Base-by-base conservation (phyloP, 495 filamentous ascomycete species). In the Glarea lozoyensis region DNA sequence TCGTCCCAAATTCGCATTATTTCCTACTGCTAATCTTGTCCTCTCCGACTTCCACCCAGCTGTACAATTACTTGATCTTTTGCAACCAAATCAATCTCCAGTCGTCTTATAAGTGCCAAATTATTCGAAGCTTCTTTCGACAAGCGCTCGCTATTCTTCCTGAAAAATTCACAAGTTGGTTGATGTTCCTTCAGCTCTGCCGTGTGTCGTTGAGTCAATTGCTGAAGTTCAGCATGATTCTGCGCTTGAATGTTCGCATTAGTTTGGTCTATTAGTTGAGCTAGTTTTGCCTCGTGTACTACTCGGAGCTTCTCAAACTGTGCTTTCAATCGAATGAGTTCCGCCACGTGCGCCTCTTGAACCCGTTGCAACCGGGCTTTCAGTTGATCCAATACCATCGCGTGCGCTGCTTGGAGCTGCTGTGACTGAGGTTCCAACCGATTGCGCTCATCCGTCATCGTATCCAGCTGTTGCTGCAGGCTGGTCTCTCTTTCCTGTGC, bases 121-220 rank as follows among this genome's bases (percentile, higher is more conserved):
- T 37, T 21, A 13, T 3, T 24, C 35, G 17, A 37, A 18, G 16
- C 34, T 17, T 29, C 19, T 16, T 20, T 18, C 22, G 43, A 6
- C 18, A 16, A n/a, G 24, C 12, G 22, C 34, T 46, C 43, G 35
- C 43, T 38, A 17, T 46, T 38, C 34, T 46, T 40, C 35, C 39
- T 38, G 36, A 46, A 40, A 17, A 39, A 46, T 5, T 31, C 23
- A 19, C 12, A 13, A 33, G 32, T 19, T 27, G 13, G 38, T 30
- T 24, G 38, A 15, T 18, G 13, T 22, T 27, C 22, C 30, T 41
- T 15, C 18, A 41, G 23, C 38, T 41, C 38, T 30, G 22, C 24
- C n/a, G 6, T 30, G 18, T 41, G 38, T 24, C 18, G 9, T 24
- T 41, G 22, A 15, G 30, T 41, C 7, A 41, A 41, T 11, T 17